phyloP scores from a whole-genome alignment of 768 basidiomycete species.

The Chalciporus piperatus region DNA sequence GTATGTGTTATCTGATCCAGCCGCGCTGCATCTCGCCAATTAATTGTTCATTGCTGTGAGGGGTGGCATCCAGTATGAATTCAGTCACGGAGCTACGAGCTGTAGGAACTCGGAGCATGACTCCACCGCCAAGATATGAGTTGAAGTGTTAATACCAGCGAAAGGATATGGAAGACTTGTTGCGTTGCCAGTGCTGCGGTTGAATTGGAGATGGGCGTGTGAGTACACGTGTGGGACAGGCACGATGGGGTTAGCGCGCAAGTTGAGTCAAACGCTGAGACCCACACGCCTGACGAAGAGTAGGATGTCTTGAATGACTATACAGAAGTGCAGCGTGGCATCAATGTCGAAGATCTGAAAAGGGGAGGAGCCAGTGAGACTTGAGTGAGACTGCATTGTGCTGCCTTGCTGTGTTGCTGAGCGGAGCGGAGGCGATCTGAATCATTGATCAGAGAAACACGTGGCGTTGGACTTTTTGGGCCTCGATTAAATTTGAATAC shows the following conservation, averaged over 20 bases:
- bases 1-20: too few relatives aligned
- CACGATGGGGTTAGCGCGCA: constrained; percentile 31
- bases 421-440: background rate
- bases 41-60: too few relatives aligned
- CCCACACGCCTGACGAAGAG: constrained; percentile 4
- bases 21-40: too few relatives aligned
- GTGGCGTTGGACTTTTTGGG: constrained; percentile 1
- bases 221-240: constrained; percentile 31
- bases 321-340: background rate
- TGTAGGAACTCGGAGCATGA: too few relatives aligned
- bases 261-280: constrained; percentile 1
- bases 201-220: constrained; percentile 29
- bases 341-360: background rate
- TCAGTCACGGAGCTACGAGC: background rate
- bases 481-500: constrained; percentile 2
- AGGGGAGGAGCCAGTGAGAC: too few relatives aligned
- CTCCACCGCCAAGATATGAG: constrained; percentile 10
- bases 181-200: constrained; percentile 21
- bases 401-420: background rate
- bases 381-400: background rate
- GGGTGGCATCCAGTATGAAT: background rate
- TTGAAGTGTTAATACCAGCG: constrained; percentile 5
- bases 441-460: constrained; percentile 6
- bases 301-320: background rate
- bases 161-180: constrained; percentile 15